Percentiles rank a stretch among this genome's conserved stretches.
Conservation (phyloP, 2,329 filamentous ascomycete species). For the Trichoderma hamatum region DNA sequence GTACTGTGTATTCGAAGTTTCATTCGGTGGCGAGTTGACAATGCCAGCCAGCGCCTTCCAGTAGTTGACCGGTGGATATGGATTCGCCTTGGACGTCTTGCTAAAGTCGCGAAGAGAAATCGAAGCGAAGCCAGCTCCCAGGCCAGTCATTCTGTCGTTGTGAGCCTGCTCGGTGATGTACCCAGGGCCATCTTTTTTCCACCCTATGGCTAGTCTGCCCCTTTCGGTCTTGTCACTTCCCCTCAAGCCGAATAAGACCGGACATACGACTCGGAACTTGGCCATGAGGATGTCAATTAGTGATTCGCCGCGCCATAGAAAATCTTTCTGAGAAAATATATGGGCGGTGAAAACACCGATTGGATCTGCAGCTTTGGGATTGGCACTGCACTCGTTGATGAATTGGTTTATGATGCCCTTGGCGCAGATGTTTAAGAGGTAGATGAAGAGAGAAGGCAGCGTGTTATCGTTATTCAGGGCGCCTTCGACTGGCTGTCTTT, state of each 20-base stretch:
- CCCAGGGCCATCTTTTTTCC: conserved; percentile 63
- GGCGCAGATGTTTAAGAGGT: conserved; percentile 74
- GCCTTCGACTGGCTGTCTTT: conserved; percentile 52
- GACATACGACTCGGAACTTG: conserved; percentile 80
- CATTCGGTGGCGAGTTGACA: conserved; percentile 68
- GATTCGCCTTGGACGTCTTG: conserved; percentile 68
- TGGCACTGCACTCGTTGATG: conserved; percentile 65
- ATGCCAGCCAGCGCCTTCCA: conserved; percentile 80
- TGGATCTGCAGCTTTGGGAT: conserved; percentile 70
- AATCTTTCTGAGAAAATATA: conserved; percentile 71
- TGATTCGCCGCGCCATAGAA: conserved; percentile 67
- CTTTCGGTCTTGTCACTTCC: conserved; percentile 73
- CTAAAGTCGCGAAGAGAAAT: conserved; percentile 82
- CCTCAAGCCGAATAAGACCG: conserved; percentile 81
- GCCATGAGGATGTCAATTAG: conserved; percentile 83
- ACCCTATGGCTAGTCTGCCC: conserved; percentile 71
- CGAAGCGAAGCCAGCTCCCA: conserved; percentile 82
- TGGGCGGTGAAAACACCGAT: conserved; percentile 76
- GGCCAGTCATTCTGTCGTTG: conserved; percentile 78
- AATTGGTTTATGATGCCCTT: conserved; percentile 75
- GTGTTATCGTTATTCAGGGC: conserved; percentile 55
- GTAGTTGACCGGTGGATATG: conserved; percentile 77
- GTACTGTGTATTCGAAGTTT: conserved; percentile 74
- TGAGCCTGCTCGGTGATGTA: conserved; percentile 74
- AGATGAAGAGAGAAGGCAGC: conserved; percentile 69